Conservation (phyloP, 805 yeast species). For the Wickerhamomyces chambardii region DNA sequence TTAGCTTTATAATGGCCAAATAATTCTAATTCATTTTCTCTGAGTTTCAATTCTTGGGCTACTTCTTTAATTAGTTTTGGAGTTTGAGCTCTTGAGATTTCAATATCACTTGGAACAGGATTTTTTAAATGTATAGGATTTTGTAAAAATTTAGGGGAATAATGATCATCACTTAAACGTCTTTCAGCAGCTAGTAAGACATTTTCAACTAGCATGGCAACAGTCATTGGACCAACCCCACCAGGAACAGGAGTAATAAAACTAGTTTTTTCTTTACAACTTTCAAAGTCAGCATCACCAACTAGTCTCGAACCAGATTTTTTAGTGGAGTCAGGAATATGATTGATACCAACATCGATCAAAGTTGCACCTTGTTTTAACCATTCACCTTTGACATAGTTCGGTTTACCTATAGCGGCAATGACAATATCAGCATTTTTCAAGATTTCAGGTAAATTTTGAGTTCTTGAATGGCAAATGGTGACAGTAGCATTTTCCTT, state of each 20-base stretch:
- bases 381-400: conserved; percentile 82
- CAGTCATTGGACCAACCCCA: conserved; percentile 99
- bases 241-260: conserved; percentile 96
- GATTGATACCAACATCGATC: conserved; percentile 94
- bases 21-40: conserved; percentile 72
- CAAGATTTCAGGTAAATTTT: conserved; percentile 48
- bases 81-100: conserved; percentile 77
- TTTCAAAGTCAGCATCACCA: conserved; percentile 89
- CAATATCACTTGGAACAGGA: conserved; percentile 91
- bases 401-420: conserved; percentile 86
- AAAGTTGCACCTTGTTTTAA: conserved; percentile 78
- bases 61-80: conserved; percentile 75
- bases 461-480: conserved; percentile 68
- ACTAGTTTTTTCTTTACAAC: conserved; percentile 53
- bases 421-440: conserved; percentile 78
- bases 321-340: conserved; percentile 63
- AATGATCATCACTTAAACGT: conserved; percentile 37
- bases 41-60: conserved; percentile 78
- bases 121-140: conserved; percentile 40
- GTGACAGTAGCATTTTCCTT: conserved; percentile 80
- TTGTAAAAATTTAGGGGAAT: conserved; percentile 27
- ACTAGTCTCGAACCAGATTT: conserved; percentile 77
- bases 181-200: conserved; percentile 73
- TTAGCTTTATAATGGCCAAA: conserved; percentile 90
- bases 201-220: conserved; percentile 86